Conservation (phyloP, 352 stramenopile species). For the Phytophthora aleatoria region DNA sequence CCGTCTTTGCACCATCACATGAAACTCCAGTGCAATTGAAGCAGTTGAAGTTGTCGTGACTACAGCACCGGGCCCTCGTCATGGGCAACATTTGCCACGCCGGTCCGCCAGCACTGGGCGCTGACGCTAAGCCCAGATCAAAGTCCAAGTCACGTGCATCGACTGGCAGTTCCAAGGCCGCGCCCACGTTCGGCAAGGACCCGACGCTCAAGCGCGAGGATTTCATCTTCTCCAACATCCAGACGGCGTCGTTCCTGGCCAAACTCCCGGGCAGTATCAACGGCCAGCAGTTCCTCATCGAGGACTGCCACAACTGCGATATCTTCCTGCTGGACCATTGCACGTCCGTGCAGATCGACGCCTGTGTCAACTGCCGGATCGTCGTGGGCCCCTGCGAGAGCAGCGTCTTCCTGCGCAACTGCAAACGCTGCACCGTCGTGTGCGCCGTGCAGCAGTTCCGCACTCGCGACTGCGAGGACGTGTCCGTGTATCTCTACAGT, state of each 20-base stretch:
- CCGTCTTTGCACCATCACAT: conserved; percentile 17
- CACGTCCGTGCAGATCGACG: conserved; percentile 80
- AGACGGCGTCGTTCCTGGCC: conserved; percentile 43
- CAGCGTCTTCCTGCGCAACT: conserved; percentile 77
- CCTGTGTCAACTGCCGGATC: conserved; percentile 72
- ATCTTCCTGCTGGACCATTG: conserved; percentile 82
- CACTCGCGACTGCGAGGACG: conserved; percentile 62
- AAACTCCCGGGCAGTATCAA: conserved; percentile 69
- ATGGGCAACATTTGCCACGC: conserved; percentile 74
- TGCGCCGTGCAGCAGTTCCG: conserved; percentile 79
- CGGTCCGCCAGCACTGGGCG: not conserved
- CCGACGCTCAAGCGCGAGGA: conserved; percentile 72
- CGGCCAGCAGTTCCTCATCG: conserved; percentile 83
- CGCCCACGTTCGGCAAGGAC: conserved; percentile 62
- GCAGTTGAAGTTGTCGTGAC: conserved; percentile 8
- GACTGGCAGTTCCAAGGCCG: conserved; percentile 4
- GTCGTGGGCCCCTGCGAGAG: conserved; percentile 69
- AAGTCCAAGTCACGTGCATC: conserved; percentile 2
- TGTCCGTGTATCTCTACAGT: conserved; percentile 73
- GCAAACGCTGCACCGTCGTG: conserved; percentile 62
- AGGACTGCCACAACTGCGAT: conserved; percentile 72
- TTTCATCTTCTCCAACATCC: conserved; percentile 63
- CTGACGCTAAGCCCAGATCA: not conserved
- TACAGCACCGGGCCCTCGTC: conserved; percentile 2
- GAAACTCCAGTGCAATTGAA: conserved; percentile 23